Conservation (phyloP, 257 asterid species). For the Hygrophila difformis region DNA sequence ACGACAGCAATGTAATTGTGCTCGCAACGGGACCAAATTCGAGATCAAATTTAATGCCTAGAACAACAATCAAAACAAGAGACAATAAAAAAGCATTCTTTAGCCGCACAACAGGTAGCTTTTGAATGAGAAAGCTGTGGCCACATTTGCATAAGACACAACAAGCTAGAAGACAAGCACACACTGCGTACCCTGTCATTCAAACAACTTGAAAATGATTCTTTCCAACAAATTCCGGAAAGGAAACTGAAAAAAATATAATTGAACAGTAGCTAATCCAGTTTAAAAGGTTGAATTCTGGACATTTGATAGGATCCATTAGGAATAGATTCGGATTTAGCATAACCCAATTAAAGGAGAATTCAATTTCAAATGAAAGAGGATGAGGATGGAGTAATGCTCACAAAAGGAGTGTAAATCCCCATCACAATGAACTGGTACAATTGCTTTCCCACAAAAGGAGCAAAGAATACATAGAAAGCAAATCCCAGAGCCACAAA, state of each 20-base stretch:
- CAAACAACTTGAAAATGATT: not conserved
- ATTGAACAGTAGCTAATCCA: no score
- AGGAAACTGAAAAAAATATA: no score
- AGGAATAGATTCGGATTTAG: no score
- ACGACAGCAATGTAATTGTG: no score
- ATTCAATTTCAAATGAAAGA: not conserved
- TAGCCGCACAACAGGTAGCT: slow-evolving; percentile 4
- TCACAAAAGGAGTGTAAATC: slow-evolving; percentile 95
- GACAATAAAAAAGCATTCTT: slow-evolving; percentile 10
- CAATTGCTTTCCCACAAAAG: slow-evolving; percentile 82
- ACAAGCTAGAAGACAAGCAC: slow-evolving; percentile 25
- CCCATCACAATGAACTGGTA: slow-evolving; percentile 84
- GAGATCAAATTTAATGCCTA: no score
- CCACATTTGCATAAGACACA: slow-evolving; percentile 18
- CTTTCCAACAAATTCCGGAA: slow-evolving; percentile 10
- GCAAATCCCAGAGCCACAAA: slow-evolving; percentile 98
- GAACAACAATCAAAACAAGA: no score
- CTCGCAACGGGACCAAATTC: no score
- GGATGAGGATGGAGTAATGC: slow-evolving; percentile 21
- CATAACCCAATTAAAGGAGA: no score
- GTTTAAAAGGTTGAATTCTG: no score
- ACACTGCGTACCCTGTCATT: slow-evolving; percentile 17
- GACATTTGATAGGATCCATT: no score
- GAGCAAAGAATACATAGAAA: slow-evolving; percentile 97
- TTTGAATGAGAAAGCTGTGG: slow-evolving; percentile 24